Percentiles rank a stretch among this genome's conserved stretches.
Conservation (phyloP, 139 green algal species). For the Choricystis sp. region DNA sequence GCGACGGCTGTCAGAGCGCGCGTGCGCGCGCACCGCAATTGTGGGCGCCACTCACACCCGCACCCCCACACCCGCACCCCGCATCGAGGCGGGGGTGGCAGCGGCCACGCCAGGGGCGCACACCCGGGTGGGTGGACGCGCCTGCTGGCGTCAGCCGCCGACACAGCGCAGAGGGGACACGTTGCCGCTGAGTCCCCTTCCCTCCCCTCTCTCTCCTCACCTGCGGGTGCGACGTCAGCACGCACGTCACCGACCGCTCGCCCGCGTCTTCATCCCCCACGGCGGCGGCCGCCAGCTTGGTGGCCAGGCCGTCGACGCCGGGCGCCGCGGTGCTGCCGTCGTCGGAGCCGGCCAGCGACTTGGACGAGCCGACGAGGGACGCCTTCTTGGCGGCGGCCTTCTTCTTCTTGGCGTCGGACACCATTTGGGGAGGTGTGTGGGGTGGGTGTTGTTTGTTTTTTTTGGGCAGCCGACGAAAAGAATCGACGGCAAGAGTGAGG, state of each 20-base stretch:
- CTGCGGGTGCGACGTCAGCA: conserved; percentile 50
- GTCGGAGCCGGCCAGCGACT: conserved; percentile 8
- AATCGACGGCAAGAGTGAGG: no score
- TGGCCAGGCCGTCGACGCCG: not conserved
- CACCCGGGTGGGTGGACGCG: no score
- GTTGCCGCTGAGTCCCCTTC: no score
- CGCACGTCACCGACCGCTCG: conserved; percentile 44
- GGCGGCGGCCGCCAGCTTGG: conserved; percentile 1
- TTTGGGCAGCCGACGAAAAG: no score
- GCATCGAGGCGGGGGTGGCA: not conserved
- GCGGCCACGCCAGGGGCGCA: no score
- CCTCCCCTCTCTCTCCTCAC: not conserved
- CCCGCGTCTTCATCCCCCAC: conserved; percentile 15
- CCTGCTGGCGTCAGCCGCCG: no score
- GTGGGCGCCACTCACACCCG: not conserved
- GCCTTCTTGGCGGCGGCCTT: conserved; percentile 20
- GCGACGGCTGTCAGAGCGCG: no score
- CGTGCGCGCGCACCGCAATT: no score
- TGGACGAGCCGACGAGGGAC: conserved; percentile 5
- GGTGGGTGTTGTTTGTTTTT: no score
- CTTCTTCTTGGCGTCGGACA: conserved; percentile 45
- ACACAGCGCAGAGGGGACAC: no score
- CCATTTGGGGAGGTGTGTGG: conserved; percentile 8
- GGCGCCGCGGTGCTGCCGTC: conserved; percentile 1
- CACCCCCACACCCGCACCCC: not conserved